Evolutionary conservation across 2,329 filamentous ascomycete species (phyloP).

Genomic region (Phoma sp.): DNA sequence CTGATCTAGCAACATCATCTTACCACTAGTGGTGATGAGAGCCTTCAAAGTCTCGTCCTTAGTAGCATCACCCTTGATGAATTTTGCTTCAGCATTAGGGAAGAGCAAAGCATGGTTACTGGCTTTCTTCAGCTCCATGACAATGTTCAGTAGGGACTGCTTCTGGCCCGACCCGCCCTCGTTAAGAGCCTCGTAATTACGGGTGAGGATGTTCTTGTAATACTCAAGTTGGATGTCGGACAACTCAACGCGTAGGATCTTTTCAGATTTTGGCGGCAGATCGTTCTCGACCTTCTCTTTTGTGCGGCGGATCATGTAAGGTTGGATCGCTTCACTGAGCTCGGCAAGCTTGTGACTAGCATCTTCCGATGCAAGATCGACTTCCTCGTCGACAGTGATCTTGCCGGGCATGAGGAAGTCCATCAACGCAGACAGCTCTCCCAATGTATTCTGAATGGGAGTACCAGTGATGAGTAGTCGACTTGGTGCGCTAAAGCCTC

Average conservation of each 20-base stretch:
- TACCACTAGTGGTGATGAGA: constrained; percentile 95
- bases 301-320: constrained; percentile 92
- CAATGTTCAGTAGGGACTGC: constrained; percentile 94
- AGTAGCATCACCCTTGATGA: constrained; percentile 78
- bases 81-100: constrained; percentile 87
- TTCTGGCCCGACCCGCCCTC: constrained; percentile 90
- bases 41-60: constrained; percentile 92
- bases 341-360: constrained; percentile 87
- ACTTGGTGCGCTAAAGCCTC: constrained; percentile 86
- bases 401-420: constrained; percentile 98
- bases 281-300: constrained; percentile 98
- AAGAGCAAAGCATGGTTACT: constrained; percentile 99
- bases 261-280: constrained; percentile 94
- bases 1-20: constrained; percentile 98
- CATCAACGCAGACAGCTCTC: constrained; percentile 88
- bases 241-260: constrained; percentile 97
- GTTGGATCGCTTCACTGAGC: constrained; percentile 85
- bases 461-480: constrained; percentile 95
- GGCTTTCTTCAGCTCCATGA: constrained; percentile 99
- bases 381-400: constrained; percentile 87
- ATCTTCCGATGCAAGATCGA: constrained; percentile 81
- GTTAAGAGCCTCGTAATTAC: constrained; percentile 93
- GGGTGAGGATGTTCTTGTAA: constrained; percentile 97
- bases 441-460: constrained; percentile 95
- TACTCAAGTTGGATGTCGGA: constrained; percentile 97